Percentiles rank a stretch among this genome's conserved stretches.
phyloP scores from a whole-genome alignment of 2,329 filamentous ascomycete species.

The Colletotrichum sp. region DNA sequence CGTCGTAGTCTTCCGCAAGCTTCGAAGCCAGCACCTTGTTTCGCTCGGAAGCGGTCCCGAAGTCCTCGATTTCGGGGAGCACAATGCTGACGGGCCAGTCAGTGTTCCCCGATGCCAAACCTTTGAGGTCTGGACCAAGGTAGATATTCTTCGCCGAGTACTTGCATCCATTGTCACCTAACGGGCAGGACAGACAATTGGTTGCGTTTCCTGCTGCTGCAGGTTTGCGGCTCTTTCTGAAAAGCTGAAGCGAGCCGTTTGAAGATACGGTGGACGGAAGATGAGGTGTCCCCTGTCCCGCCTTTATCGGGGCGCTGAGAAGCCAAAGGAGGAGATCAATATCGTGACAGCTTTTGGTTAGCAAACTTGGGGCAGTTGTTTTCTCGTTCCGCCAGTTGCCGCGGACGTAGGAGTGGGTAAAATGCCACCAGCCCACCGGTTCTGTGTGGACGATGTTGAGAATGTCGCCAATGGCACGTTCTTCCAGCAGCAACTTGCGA shows the following conservation, averaged over 20 bases:
- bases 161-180: slow-evolving; percentile 74
- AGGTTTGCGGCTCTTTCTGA: slow-evolving; percentile 79
- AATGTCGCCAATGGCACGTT: slow-evolving; percentile 81
- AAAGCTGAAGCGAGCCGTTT: slow-evolving; percentile 78
- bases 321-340: slow-evolving; percentile 94
- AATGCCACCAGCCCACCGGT: slow-evolving; percentile 97
- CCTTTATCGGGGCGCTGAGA: slow-evolving; percentile 72
- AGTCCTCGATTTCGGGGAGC: slow-evolving; percentile 90
- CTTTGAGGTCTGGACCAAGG: slow-evolving; percentile 64
- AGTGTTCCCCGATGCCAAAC: slow-evolving; percentile 69
- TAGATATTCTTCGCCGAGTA: slow-evolving; percentile 90
- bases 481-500: slow-evolving; percentile 76
- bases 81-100: slow-evolving; percentile 89
- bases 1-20: slow-evolving; percentile 59
- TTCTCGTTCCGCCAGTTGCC: slow-evolving; percentile 92
- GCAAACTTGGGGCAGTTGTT: slow-evolving; percentile 77
- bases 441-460: slow-evolving; percentile 90
- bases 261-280: slow-evolving; percentile 79
- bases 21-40: slow-evolving; percentile 45
- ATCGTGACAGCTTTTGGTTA: slow-evolving; percentile 97
- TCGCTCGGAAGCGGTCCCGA: slow-evolving; percentile 46
- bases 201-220: slow-evolving; percentile 75
- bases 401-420: slow-evolving; percentile 86
- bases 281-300: slow-evolving; percentile 61
- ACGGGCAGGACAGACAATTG: slow-evolving; percentile 83